Evolutionary conservation across 202 grass and related monocot genomes (phyloP), one percentile per base, ranked within the genome.

Genomic region (Setaria italica): DNA sequence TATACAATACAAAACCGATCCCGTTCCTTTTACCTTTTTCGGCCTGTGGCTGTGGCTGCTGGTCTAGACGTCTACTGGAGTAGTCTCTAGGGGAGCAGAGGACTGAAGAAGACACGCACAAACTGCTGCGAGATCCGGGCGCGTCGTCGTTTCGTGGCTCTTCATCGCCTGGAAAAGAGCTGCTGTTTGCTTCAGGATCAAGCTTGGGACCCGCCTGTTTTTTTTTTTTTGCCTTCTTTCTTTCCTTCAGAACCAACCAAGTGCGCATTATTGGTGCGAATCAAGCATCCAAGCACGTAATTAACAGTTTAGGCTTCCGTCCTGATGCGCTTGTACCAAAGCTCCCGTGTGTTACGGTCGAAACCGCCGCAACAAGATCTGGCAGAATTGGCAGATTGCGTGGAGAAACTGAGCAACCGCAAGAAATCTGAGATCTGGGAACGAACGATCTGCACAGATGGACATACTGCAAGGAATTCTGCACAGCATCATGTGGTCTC

Each of bases 141-240:
- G 20, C 3, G 20, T 5, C 39, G 39, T 41, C 39, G 39, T 41
- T 41, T 41, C 4, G 39, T 41, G 39, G 39, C 39, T 35, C 6
- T 7, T 5, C 8, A 3, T 17, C 33, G 63, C 63, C 14, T 15
- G 15, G 63, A 5, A 37, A 41, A 68, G 17, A 43, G 37, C 66
- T 69, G 7, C n/a, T 70, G 48, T 50, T 77, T 41, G 39, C 39
- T 41, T 70, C 72, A 82, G 72, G 79, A 63, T 65, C 32, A 72
- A 65, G 62, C 17, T 53, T 2, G 60, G 21, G 63, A 78, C 10
- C 30, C 33, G 25, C 13, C 25, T 25, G 25, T 46, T 25, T 10
- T 21, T 19, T 11, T 42, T 4, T 68, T 20, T 3, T 0, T 0
- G 16, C 15, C 39, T 41, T 41, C 39, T 14, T 55, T 42, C 11